These are phyloP conservation scores for Cordyceps sp. DNA, from an alignment of 2,329 filamentous ascomycete genomes.

Conservation along the genomic window DNA sequence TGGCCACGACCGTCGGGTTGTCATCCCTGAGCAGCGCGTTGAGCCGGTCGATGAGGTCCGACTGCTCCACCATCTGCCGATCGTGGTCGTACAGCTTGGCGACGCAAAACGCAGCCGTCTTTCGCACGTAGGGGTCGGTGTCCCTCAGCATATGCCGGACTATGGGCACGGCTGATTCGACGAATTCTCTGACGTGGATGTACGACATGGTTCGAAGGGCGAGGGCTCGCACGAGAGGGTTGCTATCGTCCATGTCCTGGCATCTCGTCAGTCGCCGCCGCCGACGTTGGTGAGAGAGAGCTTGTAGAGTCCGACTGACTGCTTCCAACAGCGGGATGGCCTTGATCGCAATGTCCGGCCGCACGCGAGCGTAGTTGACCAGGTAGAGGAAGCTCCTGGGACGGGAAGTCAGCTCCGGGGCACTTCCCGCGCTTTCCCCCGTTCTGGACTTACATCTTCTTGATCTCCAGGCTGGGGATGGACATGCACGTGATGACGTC, in stretches of 20 bases:
- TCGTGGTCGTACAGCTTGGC: conserved; percentile 98
- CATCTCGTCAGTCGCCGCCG: conserved; percentile 5
- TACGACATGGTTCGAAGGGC: conserved; percentile 94
- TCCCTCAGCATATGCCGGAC: conserved; percentile 75
- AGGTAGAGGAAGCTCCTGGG: conserved; percentile 89
- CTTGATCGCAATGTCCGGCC: conserved; percentile 85
- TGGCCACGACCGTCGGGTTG: conserved; percentile 94
- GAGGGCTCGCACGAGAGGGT: conserved; percentile 81
- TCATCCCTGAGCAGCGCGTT: conserved; percentile 86
- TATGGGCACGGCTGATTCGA: conserved; percentile 74
- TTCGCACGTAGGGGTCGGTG: conserved; percentile 86
- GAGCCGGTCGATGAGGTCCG: conserved; percentile 79
- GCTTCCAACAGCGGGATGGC: conserved; percentile 75
- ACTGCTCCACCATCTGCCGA: conserved; percentile 71
- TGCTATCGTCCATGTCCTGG: conserved; percentile 88
- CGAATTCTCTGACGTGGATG: conserved; percentile 89
- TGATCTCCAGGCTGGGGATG: conserved; percentile 88
- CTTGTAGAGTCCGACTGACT: conserved; percentile 28
- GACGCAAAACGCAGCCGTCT: conserved; percentile 90
- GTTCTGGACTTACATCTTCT: conserved; percentile 69
- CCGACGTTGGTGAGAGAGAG: neutral
- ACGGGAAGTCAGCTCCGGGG: neutral
- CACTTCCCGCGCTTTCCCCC: neutral
- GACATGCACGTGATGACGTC: conserved; percentile 94
- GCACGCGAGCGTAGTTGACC: conserved; percentile 91